Percentiles rank a stretch among this genome's conserved stretches.
phyloP scores from a whole-genome alignment of 2,329 filamentous ascomycete genomes.

The Xylaria multiplex region DNA sequence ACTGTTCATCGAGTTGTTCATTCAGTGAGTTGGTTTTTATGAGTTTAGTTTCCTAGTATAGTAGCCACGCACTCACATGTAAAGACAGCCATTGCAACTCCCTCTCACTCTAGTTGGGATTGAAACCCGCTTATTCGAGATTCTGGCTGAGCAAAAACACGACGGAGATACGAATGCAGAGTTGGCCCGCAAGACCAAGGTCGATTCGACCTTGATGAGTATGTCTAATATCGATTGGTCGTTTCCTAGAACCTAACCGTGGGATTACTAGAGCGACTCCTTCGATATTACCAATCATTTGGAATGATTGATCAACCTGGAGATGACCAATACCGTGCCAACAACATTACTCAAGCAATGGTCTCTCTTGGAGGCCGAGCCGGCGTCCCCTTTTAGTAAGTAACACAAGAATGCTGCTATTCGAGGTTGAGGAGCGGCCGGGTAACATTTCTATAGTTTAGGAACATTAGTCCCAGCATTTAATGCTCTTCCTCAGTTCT shows the following conservation, averaged over 20 bases:
- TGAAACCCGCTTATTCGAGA: conserved; percentile 19
- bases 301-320: conserved; percentile 36
- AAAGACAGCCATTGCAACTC: conserved; percentile 11
- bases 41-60: no score
- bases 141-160: neutral
- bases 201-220: conserved; percentile 37
- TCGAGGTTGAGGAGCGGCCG: neutral
- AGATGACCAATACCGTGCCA: conserved; percentile 34
- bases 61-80: neutral
- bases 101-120: conserved; percentile 14
- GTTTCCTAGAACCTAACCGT: no score
- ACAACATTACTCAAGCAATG: conserved; percentile 37
- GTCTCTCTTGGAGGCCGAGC: conserved; percentile 17
- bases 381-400: conserved; percentile 33
- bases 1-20: conserved; percentile 31
- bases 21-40: conserved; percentile 17
- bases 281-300: conserved; percentile 41
- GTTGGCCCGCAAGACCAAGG: conserved; percentile 2
- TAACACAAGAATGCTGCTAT: no score
- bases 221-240: neutral
- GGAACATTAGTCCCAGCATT: conserved; percentile 28
- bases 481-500: conserved; percentile 34
- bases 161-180: neutral
- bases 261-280: conserved; percentile 30
- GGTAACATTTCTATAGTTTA: conserved; percentile 15